Base-by-base conservation (phyloP, 306 rosid species). In the Pueraria montana region DNA sequence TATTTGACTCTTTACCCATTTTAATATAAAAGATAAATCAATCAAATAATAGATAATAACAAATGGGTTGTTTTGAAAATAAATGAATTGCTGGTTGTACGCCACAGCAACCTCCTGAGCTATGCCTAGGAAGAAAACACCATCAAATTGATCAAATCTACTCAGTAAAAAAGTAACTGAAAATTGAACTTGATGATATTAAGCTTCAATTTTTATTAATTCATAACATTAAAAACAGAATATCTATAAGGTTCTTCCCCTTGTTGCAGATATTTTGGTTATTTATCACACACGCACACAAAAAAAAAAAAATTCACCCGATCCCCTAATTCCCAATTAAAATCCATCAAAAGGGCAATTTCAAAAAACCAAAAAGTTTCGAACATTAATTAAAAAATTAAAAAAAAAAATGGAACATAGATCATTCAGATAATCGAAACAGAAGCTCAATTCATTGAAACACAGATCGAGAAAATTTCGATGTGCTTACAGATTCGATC, bases 171-270 rank as follows among this genome's bases (percentile, higher is more conserved):
- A 55, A 65, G 18, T 2, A 42, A 2, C 36, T n/a, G 20, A 73
- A 27, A 30, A 20, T 53, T 72, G 40, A 84, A 73, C 18, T 18
- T 20, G 74, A 46, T 49, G 8, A 20, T 24, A 68, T 4, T 46
- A 32, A 82, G 11, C 27, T 64, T 42, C 18, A 17, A 59, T 32
- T 17, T 64, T 50, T 4, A 53, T 23, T 20, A 65, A 61, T 43
- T 46, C 34, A 74, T 42, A 79, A 74, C 46, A 72, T 64, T 20
- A 53, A 80, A 30, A 86, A 75, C 62, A 69, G 72, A 26, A 63
- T 36, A 84, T 71, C 52, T n/a, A n/a, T n/a, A 42, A 66, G 49
- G 27, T 56, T 69, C 52, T 27, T 52, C 43, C 23, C 23, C 24
- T 32, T 14, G 12, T 66, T 76, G 8, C 50, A 26, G 30, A 84